Evolutionary conservation across 352 stramenopile genomes (phyloP).

Genomic region (Phytopythium kandeliae): DNA sequence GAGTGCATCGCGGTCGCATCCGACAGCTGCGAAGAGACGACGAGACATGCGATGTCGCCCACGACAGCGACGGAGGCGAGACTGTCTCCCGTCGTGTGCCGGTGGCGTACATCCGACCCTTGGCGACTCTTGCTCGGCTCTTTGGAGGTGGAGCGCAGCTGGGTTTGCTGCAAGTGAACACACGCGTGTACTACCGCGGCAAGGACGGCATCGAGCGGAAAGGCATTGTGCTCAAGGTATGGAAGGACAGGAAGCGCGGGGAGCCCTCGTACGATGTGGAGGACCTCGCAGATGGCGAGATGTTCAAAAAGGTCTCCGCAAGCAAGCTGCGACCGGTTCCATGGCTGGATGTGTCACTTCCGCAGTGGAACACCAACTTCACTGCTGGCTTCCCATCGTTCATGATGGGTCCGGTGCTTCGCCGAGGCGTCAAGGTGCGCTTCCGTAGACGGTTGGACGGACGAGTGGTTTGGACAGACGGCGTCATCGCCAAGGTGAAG

Average conservation of each 20-base stretch:
- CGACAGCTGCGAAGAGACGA: slow-evolving; percentile 35
- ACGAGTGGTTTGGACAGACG: slow-evolving; percentile 31
- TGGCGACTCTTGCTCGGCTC: slow-evolving; percentile 26
- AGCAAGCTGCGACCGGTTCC: slow-evolving; percentile 38
- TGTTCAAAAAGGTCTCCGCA: slow-evolving; percentile 33
- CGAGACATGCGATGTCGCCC: slow-evolving; percentile 47
- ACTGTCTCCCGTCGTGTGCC: slow-evolving; percentile 41
- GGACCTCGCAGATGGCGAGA: slow-evolving; percentile 37
- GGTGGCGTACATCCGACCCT: slow-evolving; percentile 19
- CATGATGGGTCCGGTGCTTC: slow-evolving; percentile 26
- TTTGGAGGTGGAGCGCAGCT: slow-evolving; percentile 16
- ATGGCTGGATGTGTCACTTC: slow-evolving; percentile 43
- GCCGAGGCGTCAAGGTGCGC: slow-evolving; percentile 44
- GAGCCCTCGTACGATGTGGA: slow-evolving; percentile 41
- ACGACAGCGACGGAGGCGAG: slow-evolving; percentile 42
- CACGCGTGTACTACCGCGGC: slow-evolving; percentile 44
- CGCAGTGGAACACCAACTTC: slow-evolving; percentile 18
- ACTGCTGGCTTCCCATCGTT: slow-evolving; percentile 12
- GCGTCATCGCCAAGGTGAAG: slow-evolving; percentile 42
- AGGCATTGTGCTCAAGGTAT: slow-evolving; percentile 52
- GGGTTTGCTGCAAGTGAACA: slow-evolving; percentile 29
- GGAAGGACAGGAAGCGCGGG: slow-evolving; percentile 18
- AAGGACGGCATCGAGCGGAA: slow-evolving; percentile 44
- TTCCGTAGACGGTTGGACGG: slow-evolving; percentile 26
- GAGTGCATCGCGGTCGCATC: slow-evolving; percentile 39